These are phyloP conservation scores for Metarhizium robertsii DNA, from an alignment of 2,329 filamentous ascomycete genomes.

Conservation along the genomic window DNA sequence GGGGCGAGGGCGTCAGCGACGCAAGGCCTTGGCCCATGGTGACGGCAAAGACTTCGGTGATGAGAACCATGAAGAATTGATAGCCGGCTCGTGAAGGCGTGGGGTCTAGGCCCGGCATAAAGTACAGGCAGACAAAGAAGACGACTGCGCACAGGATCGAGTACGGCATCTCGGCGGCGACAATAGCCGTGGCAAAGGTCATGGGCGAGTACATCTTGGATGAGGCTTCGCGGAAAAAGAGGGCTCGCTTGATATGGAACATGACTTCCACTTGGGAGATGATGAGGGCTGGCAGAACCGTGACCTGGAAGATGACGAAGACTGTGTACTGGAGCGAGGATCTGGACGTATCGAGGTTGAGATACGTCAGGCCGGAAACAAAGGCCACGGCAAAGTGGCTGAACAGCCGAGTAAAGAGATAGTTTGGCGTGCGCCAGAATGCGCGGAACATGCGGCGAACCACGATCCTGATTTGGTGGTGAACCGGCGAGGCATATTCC, in stretches of 20 bases:
- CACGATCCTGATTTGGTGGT: conserved; percentile 71
- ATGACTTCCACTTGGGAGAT: conserved; percentile 73
- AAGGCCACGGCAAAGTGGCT: conserved; percentile 73
- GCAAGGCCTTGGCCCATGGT: conserved; percentile 70
- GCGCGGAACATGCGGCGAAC: conserved; percentile 63
- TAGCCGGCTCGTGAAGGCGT: conserved; percentile 63
- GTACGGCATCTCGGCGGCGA: conserved; percentile 81
- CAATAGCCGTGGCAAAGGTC: conserved; percentile 67
- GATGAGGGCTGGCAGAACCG: conserved; percentile 74
- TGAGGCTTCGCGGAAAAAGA: conserved; percentile 79
- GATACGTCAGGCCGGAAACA: conserved; percentile 69
- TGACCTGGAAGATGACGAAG: conserved; percentile 86
- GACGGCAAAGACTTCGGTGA: conserved; percentile 78
- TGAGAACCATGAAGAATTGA: conserved; percentile 76
- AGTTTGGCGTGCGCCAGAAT: conserved; percentile 82
- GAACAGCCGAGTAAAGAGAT: conserved; percentile 80
- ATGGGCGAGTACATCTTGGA: conserved; percentile 79
- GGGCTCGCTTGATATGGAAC: conserved; percentile 68
- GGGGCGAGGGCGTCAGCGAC: conserved; percentile 67
- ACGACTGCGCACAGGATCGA: conserved; percentile 67
- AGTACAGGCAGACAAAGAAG: conserved; percentile 81
- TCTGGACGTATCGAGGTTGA: conserved; percentile 67
- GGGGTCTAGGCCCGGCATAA: conserved; percentile 64
- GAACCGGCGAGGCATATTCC: conserved; percentile 74
- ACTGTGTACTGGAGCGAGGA: conserved; percentile 74